Evolutionary conservation across 2,329 filamentous ascomycete genomes (phyloP).

Genomic region (Xylaria polymorpha): DNA sequence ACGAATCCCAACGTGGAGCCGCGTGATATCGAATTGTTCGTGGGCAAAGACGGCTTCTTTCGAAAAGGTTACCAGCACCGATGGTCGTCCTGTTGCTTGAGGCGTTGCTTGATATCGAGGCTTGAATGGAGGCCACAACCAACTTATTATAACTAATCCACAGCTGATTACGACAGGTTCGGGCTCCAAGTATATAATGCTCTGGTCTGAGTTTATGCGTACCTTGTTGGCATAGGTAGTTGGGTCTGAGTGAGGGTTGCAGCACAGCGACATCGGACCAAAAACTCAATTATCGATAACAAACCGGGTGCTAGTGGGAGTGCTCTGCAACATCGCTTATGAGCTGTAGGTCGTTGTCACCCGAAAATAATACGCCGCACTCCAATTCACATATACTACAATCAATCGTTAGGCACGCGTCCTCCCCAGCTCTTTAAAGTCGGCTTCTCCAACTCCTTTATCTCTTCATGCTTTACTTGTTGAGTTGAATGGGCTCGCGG

Average conservation of each 20-base stretch:
- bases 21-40: background rate
- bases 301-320: slow-evolving; percentile 22
- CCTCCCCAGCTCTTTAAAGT: slow-evolving; percentile 1
- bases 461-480: background rate
- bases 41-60: background rate
- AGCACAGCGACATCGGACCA: slow-evolving; percentile 40
- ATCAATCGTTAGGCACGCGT: slow-evolving; percentile 7
- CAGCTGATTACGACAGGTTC: too few species aligned
- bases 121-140: background rate
- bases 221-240: background rate
- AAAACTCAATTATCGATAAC: slow-evolving; percentile 42
- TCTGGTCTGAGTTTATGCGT: background rate
- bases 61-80: background rate
- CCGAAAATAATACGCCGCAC: slow-evolving; percentile 4
- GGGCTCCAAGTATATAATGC: too few species aligned
- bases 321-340: slow-evolving; percentile 7
- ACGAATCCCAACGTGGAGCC: background rate
- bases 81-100: background rate
- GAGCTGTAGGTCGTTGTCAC: background rate
- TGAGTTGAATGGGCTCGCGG: background rate
- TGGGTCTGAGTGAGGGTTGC: slow-evolving; percentile 9
- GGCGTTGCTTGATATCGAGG: background rate
- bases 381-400: background rate
- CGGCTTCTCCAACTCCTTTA: slow-evolving; percentile 8
- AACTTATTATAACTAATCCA: too few species aligned